Evolutionary conservation across 1,139 yeast species (phyloP).

Genomic region (Protomyces arabidopsidicola): DNA sequence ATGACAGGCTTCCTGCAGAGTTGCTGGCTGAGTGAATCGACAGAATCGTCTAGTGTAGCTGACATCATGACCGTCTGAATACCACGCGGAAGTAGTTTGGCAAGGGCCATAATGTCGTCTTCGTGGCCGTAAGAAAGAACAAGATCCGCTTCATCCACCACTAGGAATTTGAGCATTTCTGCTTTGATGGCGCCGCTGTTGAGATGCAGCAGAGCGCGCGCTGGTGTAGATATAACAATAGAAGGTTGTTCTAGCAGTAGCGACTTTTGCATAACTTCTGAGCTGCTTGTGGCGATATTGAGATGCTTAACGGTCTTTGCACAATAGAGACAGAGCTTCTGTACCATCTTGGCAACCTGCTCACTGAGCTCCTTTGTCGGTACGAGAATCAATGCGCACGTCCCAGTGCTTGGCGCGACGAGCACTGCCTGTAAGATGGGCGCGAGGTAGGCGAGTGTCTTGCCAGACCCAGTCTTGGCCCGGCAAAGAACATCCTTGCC

Average conservation of each 20-base stretch:
- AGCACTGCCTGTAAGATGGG: slow-evolving; percentile 72
- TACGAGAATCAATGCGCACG: slow-evolving; percentile 62
- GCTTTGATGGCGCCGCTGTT: slow-evolving; percentile 41
- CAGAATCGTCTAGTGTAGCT: slow-evolving; percentile 88
- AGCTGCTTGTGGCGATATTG: slow-evolving; percentile 67
- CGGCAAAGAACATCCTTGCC: slow-evolving; percentile 81
- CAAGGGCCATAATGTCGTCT: slow-evolving; percentile 66
- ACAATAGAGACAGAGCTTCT: slow-evolving; percentile 64
- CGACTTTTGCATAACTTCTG: slow-evolving; percentile 67
- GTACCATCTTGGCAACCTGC: slow-evolving; percentile 71
- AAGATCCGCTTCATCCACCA: slow-evolving; percentile 94
- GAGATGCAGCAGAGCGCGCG: slow-evolving; percentile 55
- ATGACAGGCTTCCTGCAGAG: slow-evolving; percentile 87
- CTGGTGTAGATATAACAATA: slow-evolving; percentile 81
- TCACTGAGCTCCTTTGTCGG: slow-evolving; percentile 82
- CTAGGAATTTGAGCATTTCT: slow-evolving; percentile 59
- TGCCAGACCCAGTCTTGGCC: slow-evolving; percentile 89
- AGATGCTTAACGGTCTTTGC: slow-evolving; percentile 61
- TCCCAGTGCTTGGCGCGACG: slow-evolving; percentile 35
- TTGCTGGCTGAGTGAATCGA: slow-evolving; percentile 64
- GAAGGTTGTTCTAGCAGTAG: slow-evolving; percentile 71
- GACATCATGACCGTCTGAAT: slow-evolving; percentile 92
- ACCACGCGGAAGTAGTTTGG: slow-evolving; percentile 60
- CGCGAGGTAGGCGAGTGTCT: slow-evolving; percentile 75
- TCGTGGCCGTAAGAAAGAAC: slow-evolving; percentile 84